Evolutionary conservation across 257 asterid genomes (phyloP), one percentile per base, ranked within the genome.

Genomic region (Catharanthus roseus): DNA sequence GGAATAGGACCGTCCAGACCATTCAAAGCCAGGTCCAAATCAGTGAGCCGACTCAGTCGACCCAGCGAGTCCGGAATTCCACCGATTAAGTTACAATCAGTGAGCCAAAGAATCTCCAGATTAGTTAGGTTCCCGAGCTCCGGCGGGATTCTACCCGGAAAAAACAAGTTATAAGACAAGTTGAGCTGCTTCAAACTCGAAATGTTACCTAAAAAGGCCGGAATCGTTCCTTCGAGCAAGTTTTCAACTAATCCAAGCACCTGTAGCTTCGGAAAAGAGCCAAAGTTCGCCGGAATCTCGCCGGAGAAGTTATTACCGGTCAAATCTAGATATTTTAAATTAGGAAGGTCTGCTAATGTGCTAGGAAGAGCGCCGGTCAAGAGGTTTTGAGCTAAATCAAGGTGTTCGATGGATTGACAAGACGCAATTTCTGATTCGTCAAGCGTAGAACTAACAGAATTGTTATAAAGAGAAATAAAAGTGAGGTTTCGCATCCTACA

Each of bases 261-360:
- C 82, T 95, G 97, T 1, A 95, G 89, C 45, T 83, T 85, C 88
- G 44, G 85, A 55, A 91, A 95, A 34, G 74, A 77, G 29, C 98
- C 99, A 67, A 83, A 95, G 19, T 82, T 88, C 4, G 76, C 87
- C 49, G 99, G 98, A 12, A 95, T 91, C 31, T 68, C 58, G 28
- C 99, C 99, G 79, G 99, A 89, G 55, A 95, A 89, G 81, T 95
- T 95, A 54, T 95, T 95, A 6, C 98, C 98, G 3, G 91, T 83
- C 66, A 95, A 85, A 78, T 91, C 99, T 24, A 95, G 95, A 76
- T 89, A 84, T 69, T 81, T 88, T 29, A 95, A 76, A 50, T 80
- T 85, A 9, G 93, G 92, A 21, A 95, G 89, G 54, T 79, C 87
- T 1, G 97, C 77, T 1, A 95, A 42, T 55, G 66, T 64, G 33